Conservation (phyloP, 257 asterid genomes). For the Leptodermis oblonga region DNA sequence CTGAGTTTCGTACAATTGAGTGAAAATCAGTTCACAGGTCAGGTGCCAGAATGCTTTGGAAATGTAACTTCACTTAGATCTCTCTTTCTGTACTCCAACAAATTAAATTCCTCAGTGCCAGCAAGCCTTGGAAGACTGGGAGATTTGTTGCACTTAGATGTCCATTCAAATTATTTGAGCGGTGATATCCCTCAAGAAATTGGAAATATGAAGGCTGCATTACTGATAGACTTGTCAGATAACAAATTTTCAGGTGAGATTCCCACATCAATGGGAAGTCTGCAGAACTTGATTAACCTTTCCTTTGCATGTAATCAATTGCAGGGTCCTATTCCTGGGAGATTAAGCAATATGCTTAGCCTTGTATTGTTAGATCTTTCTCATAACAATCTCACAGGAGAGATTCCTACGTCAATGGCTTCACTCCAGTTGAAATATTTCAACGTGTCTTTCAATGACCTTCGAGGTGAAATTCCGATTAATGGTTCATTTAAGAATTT, state of each 20-base stretch:
- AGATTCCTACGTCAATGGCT: not conserved
- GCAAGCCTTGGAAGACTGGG: not conserved
- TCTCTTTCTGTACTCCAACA: not conserved
- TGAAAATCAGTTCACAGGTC: not conserved
- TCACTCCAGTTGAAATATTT: slow-evolving; percentile 2
- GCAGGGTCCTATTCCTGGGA: not conserved
- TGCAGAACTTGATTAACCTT: not conserved
- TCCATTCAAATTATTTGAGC: not conserved
- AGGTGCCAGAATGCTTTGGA: slow-evolving; percentile 17
- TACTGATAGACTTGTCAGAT: not conserved
- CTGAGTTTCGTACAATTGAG: not conserved
- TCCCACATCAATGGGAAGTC: slow-evolving; percentile 6
- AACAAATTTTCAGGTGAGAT: slow-evolving; percentile 5
- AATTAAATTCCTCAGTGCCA: not conserved
- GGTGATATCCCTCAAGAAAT: slow-evolving; percentile 2
- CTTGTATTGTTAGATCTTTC: not conserved
- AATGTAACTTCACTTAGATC: slow-evolving; percentile 10
- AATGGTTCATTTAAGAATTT: slow-evolving; percentile 7
- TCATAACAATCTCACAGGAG: not conserved
- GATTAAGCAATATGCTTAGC: not conserved
- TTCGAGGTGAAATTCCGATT: not conserved
- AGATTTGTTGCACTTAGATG: not conserved
- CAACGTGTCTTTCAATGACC: slow-evolving; percentile 9
- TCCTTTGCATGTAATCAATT: not conserved
- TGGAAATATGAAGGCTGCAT: slow-evolving; percentile 8